Percentiles rank a stretch among this genome's conserved stretches.
Evolutionary conservation across 1,284 basidiomycete species (phyloP).

Genomic region (Bjerkandera adusta): DNA sequence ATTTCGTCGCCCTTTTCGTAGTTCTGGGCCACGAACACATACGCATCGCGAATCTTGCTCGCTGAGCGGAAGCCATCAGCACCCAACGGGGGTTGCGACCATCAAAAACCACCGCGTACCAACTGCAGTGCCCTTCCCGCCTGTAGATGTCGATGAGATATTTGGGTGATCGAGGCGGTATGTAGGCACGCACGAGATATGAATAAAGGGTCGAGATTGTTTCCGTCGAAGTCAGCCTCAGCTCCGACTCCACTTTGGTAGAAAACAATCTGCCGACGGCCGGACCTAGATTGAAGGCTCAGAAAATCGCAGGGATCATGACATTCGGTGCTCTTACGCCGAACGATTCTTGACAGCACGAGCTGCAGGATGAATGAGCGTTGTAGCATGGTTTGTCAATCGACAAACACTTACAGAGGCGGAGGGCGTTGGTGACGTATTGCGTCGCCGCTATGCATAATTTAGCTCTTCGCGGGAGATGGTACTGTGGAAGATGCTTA

Average conservation of each 20-base stretch:
- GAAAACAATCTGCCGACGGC: slow-evolving; percentile 20
- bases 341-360: too few species aligned
- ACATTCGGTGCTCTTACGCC: too few species aligned
- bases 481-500: too few species aligned
- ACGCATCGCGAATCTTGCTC: slow-evolving; percentile 27
- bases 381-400: too few species aligned
- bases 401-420: too few species aligned
- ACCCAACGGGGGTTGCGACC: slow-evolving; percentile 8
- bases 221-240: slow-evolving; percentile 21
- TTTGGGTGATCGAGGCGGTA: not conserved
- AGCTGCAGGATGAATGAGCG: too few species aligned
- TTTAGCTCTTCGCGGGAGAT: too few species aligned
- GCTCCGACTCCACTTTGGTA: slow-evolving; percentile 27
- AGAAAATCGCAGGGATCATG: too few species aligned
- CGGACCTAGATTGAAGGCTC: not conserved
- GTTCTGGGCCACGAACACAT: slow-evolving; percentile 26
- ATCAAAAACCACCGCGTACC: slow-evolving; percentile 20
- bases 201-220: slow-evolving; percentile 9
- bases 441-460: too few species aligned
- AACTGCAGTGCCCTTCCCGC: slow-evolving; percentile 19
- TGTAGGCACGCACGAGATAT: too few species aligned
- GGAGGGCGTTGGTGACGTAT: too few species aligned
- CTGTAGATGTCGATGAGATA: not conserved
- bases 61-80: slow-evolving; percentile 11
- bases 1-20: slow-evolving; percentile 24